phyloP scores from a whole-genome alignment of 2,329 filamentous ascomycete genomes.

The Emmonsiellopsis sp. region DNA sequence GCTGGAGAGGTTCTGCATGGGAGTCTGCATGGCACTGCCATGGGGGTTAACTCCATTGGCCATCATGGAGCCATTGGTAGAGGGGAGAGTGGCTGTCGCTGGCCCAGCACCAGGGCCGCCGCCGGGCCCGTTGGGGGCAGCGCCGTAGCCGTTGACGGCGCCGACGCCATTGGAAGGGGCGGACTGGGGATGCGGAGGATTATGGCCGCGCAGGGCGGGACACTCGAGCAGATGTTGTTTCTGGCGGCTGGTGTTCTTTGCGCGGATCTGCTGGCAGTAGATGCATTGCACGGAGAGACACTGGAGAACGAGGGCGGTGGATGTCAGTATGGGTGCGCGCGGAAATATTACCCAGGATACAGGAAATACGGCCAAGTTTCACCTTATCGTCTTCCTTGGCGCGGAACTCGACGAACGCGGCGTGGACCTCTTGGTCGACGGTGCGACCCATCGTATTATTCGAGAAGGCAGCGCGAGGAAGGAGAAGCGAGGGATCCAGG shows the following conservation, averaged over 20 bases:
- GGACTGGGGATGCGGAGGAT: constrained; percentile 32
- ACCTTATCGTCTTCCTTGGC: constrained; percentile 45
- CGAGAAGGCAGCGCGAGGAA: constrained; percentile 10
- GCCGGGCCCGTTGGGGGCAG: constrained; percentile 30
- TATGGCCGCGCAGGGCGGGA: constrained; percentile 38
- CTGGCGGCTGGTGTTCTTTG: constrained; percentile 44
- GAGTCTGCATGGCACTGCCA: constrained; percentile 33
- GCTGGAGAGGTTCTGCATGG: constrained; percentile 30
- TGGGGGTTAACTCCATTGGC: constrained; percentile 35
- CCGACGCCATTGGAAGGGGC: constrained; percentile 31
- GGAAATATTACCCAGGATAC: constrained; percentile 26
- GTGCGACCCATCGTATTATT: constrained; percentile 37
- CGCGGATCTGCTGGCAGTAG: constrained; percentile 44
- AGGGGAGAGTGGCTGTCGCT: constrained; percentile 26
- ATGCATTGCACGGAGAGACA: constrained; percentile 45
- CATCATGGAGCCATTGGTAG: constrained; percentile 34
- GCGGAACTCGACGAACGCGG: constrained; percentile 44
- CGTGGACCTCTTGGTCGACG: constrained; percentile 44
- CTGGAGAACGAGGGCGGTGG: constrained; percentile 21
- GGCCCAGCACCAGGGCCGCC: constrained; percentile 20
- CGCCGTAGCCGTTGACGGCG: constrained; percentile 33
- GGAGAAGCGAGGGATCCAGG: constrained; percentile 12
- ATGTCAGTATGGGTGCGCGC: constrained; percentile 27
- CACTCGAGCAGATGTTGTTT: constrained; percentile 44
- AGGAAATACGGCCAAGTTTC: constrained; percentile 24